phyloP scores from a whole-genome alignment of 331 rosid genomes.

The Erythrophleum ivorense region DNA sequence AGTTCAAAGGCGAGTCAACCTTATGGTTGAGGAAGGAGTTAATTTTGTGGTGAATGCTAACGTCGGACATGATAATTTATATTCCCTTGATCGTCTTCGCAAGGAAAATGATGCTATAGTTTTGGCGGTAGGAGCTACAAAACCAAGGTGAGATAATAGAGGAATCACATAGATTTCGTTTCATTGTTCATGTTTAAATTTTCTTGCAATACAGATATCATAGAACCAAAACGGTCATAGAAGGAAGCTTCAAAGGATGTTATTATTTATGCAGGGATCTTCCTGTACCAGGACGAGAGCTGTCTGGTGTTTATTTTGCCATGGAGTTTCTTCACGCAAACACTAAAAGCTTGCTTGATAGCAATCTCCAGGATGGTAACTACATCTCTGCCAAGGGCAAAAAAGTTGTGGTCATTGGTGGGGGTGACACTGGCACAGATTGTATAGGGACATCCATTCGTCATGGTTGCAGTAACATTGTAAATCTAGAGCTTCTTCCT shows the following conservation, averaged over 20 bases:
- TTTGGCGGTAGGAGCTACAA: slow-evolving; percentile 77
- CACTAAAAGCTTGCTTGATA: slow-evolving; percentile 97
- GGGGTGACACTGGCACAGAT: slow-evolving; percentile 99
- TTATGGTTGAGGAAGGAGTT: slow-evolving; percentile 73
- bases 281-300: slow-evolving; percentile 88
- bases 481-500: slow-evolving; percentile 88
- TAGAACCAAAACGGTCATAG: not conserved
- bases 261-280: slow-evolving; percentile 73
- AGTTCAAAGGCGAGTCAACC: slow-evolving; percentile 74
- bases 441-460: slow-evolving; percentile 96
- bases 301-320: slow-evolving; percentile 94
- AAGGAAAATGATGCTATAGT: slow-evolving; percentile 65
- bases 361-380: slow-evolving; percentile 79
- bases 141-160: slow-evolving; percentile 59
- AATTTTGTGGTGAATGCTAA: slow-evolving; percentile 65
- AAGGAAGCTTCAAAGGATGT: not conserved
- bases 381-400: slow-evolving; percentile 91
- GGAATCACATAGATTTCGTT: not conserved
- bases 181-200: not conserved
- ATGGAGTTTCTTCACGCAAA: slow-evolving; percentile 95
- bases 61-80: slow-evolving; percentile 61
- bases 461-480: slow-evolving; percentile 75
- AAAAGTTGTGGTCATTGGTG: slow-evolving; percentile 93
- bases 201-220: slow-evolving; percentile 1
- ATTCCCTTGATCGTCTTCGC: slow-evolving; percentile 55